phyloP scores from a whole-genome alignment of 2,329 filamentous ascomycete species.

The Tolypocladium inflatum region DNA sequence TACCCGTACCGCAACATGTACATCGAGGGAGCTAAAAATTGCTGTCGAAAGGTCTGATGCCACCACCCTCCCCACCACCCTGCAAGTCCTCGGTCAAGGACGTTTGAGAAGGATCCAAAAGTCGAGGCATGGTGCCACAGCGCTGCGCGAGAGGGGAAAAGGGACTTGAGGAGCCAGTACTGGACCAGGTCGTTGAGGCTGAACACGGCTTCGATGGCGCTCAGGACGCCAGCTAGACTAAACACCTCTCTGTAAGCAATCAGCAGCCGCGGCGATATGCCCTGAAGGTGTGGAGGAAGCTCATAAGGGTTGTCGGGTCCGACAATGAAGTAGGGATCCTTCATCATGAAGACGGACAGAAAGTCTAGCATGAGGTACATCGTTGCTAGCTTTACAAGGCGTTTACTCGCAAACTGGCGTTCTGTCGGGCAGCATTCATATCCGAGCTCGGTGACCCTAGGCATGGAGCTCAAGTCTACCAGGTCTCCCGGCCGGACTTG shows the following conservation, averaged over 20 bases:
- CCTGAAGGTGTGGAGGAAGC: slow-evolving; percentile 31
- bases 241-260: slow-evolving; percentile 47
- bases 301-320: slow-evolving; percentile 29
- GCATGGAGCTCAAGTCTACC: slow-evolving; percentile 31
- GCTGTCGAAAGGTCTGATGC: slow-evolving; percentile 81
- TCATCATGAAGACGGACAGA: slow-evolving; percentile 57
- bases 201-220: slow-evolving; percentile 53
- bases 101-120: slow-evolving; percentile 42
- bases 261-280: slow-evolving; percentile 34
- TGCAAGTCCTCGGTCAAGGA: slow-evolving; percentile 61
- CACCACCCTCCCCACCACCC: slow-evolving; percentile 83
- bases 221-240: slow-evolving; percentile 45
- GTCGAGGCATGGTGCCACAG: slow-evolving; percentile 45
- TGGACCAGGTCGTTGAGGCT: slow-evolving; percentile 49
- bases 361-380: slow-evolving; percentile 62
- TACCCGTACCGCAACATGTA: slow-evolving; percentile 33
- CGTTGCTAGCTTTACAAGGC: slow-evolving; percentile 35
- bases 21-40: slow-evolving; percentile 52
- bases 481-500: slow-evolving; percentile 21
- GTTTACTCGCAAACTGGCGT: slow-evolving; percentile 32
- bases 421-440: slow-evolving; percentile 33
- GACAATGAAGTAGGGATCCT: slow-evolving; percentile 68
- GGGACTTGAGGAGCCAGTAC: slow-evolving; percentile 34
- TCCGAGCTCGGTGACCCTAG: slow-evolving; percentile 33
- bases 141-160: slow-evolving; percentile 41